Conservation (phyloP, 208 protist species). For the Leishmania aethiopica region DNA sequence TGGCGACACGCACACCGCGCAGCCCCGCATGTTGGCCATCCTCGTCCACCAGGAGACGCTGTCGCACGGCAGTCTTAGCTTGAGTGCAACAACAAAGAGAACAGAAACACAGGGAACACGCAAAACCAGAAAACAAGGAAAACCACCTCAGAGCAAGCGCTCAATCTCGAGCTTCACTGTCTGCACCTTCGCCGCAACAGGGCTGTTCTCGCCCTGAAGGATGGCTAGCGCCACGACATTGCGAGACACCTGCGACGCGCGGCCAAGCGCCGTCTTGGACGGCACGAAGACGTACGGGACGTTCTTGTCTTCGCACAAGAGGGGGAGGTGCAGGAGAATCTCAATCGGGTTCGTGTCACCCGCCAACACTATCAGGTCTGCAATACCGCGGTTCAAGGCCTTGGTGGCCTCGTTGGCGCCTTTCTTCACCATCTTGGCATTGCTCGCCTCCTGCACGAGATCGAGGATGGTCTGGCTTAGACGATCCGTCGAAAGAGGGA, state of each 20-base stretch:
- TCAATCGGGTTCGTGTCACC: slow-evolving; percentile 99
- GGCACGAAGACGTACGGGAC: slow-evolving; percentile 99
- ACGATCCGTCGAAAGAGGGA: slow-evolving; percentile 97
- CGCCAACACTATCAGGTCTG: slow-evolving; percentile 99
- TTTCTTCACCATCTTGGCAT: slow-evolving; percentile 99
- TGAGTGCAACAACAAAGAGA: not conserved
- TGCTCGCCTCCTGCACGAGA: slow-evolving; percentile 97
- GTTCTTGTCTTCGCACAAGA: slow-evolving; percentile 99
- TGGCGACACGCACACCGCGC: not conserved
- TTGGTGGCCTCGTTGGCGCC: slow-evolving; percentile 99
- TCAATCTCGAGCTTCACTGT: slow-evolving; percentile 98
- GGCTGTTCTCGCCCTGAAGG: slow-evolving; percentile 95
- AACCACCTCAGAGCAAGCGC: slow-evolving; percentile 80
- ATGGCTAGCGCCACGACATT: slow-evolving; percentile 98
- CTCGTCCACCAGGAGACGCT: not conserved
- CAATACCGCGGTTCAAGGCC: slow-evolving; percentile 98
- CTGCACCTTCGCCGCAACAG: slow-evolving; percentile 96
- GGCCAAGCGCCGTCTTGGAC: slow-evolving; percentile 97
- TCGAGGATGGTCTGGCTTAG: slow-evolving; percentile 97
- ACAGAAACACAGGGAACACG: not conserved
- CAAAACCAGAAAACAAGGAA: not conserved
- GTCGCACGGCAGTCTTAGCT: not conserved
- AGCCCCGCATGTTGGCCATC: not conserved
- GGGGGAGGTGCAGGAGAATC: slow-evolving; percentile 99
- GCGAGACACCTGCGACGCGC: slow-evolving; percentile 98